These are phyloP conservation scores for Lignosus rhinocerotis DNA, from an alignment of 1,284 basidiomycete species.

Conservation along the genomic window DNA sequence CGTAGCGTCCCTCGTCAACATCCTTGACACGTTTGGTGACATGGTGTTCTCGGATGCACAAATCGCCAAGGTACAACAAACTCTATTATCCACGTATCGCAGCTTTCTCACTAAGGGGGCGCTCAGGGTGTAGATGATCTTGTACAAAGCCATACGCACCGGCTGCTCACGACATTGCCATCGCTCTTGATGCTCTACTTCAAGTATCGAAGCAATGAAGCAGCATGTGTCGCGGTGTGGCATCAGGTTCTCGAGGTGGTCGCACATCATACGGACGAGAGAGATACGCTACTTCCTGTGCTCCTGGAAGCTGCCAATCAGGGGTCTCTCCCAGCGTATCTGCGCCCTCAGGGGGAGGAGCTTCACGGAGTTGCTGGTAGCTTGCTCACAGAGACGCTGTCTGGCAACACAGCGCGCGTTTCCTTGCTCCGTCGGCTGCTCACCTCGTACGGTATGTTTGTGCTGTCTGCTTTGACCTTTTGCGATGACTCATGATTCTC, in stretches of 20 bases:
- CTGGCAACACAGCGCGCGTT: constrained; percentile 24
- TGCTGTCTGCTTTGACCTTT: background rate
- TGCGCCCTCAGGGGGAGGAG: constrained; percentile 44
- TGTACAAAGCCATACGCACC: constrained; percentile 38
- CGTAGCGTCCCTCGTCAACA: constrained; percentile 33
- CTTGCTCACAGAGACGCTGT: constrained; percentile 35
- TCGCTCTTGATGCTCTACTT: constrained; percentile 52
- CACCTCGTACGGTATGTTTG: constrained; percentile 35
- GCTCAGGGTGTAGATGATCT: constrained; percentile 49
- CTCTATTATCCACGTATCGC: constrained; percentile 7
- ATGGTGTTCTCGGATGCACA: constrained; percentile 41
- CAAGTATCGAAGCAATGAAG: constrained; percentile 39
- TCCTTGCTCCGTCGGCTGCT: constrained; percentile 39
- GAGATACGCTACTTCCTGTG: constrained; percentile 30
- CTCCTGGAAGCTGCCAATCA: constrained; percentile 43
- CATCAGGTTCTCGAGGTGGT: constrained; percentile 41
- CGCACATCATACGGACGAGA: constrained; percentile 32
- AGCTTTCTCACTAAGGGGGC: background rate
- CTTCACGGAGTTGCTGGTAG: constrained; percentile 37
- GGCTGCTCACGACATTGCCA: constrained; percentile 44
- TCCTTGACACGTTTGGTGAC: constrained; percentile 44
- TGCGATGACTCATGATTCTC: background rate
- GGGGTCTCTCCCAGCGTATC: constrained; percentile 37
- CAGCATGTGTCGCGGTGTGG: constrained; percentile 42
- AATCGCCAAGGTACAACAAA: constrained; percentile 41